A percentile compares a stretch with the other conserved stretches of the same genome.
phyloP scores from a whole-genome alignment of 2,329 filamentous ascomycete species.

The Pyrenophora graminea region DNA sequence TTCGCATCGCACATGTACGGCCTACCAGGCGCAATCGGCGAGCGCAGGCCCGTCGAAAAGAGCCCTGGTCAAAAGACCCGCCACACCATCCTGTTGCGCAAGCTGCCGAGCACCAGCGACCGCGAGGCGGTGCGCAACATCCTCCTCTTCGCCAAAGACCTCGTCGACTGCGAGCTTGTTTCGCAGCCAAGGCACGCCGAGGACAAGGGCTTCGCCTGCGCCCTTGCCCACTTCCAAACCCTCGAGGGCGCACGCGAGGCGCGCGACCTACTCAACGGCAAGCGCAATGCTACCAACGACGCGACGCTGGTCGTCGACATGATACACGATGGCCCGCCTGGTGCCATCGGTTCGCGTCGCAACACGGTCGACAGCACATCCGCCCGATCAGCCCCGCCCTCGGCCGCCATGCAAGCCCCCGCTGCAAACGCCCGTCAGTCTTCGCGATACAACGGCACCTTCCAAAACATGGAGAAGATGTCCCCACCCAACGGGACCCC shows the following conservation, averaged over 20 bases:
- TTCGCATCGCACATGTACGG: slow-evolving; percentile 49
- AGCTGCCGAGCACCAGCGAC: slow-evolving; percentile 62
- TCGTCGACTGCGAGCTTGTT: slow-evolving; percentile 63
- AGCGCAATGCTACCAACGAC: slow-evolving; percentile 64
- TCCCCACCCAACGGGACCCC: slow-evolving; percentile 62
- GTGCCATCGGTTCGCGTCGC: slow-evolving; percentile 53
- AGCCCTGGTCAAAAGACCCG: slow-evolving; percentile 30
- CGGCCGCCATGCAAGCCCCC: slow-evolving; percentile 50
- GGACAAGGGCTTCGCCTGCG: slow-evolving; percentile 61
- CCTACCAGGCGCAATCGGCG: slow-evolving; percentile 47
- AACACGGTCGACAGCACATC: slow-evolving; percentile 59
- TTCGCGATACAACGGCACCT: slow-evolving; percentile 65
- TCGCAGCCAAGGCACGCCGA: slow-evolving; percentile 57
- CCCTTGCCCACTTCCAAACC: slow-evolving; percentile 63
- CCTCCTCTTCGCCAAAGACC: slow-evolving; percentile 67
- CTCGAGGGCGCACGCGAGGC: slow-evolving; percentile 63
- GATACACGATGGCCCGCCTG: slow-evolving; percentile 46
- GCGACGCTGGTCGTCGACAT: slow-evolving; percentile 64
- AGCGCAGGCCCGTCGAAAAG: slow-evolving; percentile 47
- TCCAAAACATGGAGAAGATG: slow-evolving; percentile 65
- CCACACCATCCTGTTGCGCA: slow-evolving; percentile 59
- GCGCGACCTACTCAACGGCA: slow-evolving; percentile 63
- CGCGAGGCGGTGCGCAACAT: slow-evolving; percentile 64
- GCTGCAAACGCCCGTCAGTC: slow-evolving; percentile 53
- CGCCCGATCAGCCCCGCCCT: slow-evolving; percentile 50